Percentiles rank a stretch among this genome's conserved stretches.
These are phyloP conservation scores for Rhazya stricta DNA, from an alignment of 257 asterid species.

Conservation along the genomic window DNA sequence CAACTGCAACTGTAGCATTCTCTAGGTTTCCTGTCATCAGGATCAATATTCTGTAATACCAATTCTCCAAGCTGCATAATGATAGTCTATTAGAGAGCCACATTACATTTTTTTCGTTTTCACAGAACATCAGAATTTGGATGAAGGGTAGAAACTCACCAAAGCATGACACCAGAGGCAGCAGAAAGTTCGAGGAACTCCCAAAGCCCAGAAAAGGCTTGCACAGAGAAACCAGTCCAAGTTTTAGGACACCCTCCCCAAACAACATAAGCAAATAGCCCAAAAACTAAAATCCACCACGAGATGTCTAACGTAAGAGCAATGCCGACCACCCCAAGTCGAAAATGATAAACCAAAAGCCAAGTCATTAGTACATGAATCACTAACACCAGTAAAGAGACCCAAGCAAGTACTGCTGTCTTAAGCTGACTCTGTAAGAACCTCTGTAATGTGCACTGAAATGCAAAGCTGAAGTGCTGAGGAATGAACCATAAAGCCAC, in stretches of 20 bases:
- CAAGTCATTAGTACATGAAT: conserved; percentile 28
- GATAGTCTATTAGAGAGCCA: neutral
- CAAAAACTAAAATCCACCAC: conserved; percentile 40
- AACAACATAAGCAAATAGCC: conserved; percentile 25
- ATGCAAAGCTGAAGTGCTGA: conserved; percentile 29
- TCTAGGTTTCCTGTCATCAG: conserved; percentile 11
- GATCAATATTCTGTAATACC: conserved; percentile 16
- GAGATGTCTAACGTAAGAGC: conserved; percentile 34
- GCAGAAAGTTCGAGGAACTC: conserved; percentile 38
- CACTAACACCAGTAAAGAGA: conserved; percentile 19
- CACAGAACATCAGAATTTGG: neutral
- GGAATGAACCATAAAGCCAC: conserved; percentile 33
- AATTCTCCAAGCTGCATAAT: conserved; percentile 19
- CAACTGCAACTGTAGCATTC: conserved; percentile 3
- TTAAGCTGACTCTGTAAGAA: conserved; percentile 50
- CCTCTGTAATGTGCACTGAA: conserved; percentile 28
- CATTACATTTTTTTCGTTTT: neutral
- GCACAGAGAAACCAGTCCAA: conserved; percentile 40
- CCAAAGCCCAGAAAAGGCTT: conserved; percentile 38
- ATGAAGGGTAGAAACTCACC: conserved; percentile 1
- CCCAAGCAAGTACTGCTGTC: conserved; percentile 32
- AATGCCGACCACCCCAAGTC: conserved; percentile 32
- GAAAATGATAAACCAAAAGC: conserved; percentile 22
- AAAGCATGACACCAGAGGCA: conserved; percentile 50
- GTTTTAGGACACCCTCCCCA: conserved; percentile 44